Base-by-base conservation (phyloP, 208 protist genomes). In the Trypanosoma vivax region DNA sequence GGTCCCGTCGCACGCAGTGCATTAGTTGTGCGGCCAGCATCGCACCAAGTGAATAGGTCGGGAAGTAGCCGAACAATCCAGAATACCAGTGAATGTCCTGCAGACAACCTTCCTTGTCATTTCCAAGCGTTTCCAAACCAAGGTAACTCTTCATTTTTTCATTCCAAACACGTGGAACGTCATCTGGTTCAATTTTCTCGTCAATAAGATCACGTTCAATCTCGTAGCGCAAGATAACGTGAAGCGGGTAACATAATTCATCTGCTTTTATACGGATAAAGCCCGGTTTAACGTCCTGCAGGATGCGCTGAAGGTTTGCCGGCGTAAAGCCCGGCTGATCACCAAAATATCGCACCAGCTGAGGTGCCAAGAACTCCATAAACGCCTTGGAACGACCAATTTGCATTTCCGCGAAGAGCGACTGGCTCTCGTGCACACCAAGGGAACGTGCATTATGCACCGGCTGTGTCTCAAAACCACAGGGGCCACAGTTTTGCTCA, bases 61-160 rank as follows among this genome's bases (percentile, higher is more conserved):
- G 90, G 70, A 96, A 96, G 68, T 94, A 94, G 18, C 86, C 88
- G 31, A 92, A 70, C 10, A 57, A 41, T 10, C 85, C 81, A 19
- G 50, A 45, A 13, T 70, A 62, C 90, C 90, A 96, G 61, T 96
- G 90, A 16, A 95, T 66, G 52, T 96, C 90, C 61, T 96, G 87
- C 29, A 93, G 56, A 56, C 81, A 89, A 21, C 90, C 88, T 1
- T 83, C 14, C 28, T 81, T 60, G 46, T 88, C 74, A 45, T 84
- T 77, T 14, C 76, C 83, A 16, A 68, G 37, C n/a, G 86, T 85
- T 3, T 82, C 68, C n/a, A 94, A 49, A 23, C 82, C 86, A 4
- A 95, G 57, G 60, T 93, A 92, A 34, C 61, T 60, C 62, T 91
- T 73, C 80, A 94, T 92, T 69, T 92, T 91, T 21, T 67, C 69